phyloP scores from a whole-genome alignment of 192 early-diverging fungal genomes.

The Podochytrium sp. region DNA sequence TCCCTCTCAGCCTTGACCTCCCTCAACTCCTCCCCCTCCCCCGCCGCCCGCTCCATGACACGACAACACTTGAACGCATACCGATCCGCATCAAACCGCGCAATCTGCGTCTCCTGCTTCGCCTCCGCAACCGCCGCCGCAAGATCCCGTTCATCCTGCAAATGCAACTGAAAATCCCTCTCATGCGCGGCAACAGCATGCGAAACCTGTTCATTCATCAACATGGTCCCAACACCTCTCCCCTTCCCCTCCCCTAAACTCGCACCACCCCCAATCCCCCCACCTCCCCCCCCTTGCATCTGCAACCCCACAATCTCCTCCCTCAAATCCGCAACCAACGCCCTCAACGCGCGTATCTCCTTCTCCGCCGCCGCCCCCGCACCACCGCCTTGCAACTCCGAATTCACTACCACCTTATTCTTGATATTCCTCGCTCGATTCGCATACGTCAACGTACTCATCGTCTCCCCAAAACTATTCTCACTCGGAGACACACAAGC shows the following conservation, averaged over 20 bases:
- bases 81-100: slow-evolving; percentile 42
- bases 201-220: not conserved
- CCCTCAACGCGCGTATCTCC: slow-evolving; percentile 46
- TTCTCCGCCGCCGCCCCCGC: slow-evolving; percentile 33
- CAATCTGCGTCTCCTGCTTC: slow-evolving; percentile 10
- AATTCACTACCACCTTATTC: slow-evolving; percentile 84
- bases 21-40: slow-evolving; percentile 32
- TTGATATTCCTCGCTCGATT: slow-evolving; percentile 95
- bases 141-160: slow-evolving; percentile 44
- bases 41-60: slow-evolving; percentile 30
- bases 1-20: slow-evolving; percentile 35
- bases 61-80: slow-evolving; percentile 38
- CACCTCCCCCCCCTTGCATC: too few species aligned
- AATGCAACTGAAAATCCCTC: slow-evolving; percentile 36
- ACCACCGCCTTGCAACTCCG: slow-evolving; percentile 47
- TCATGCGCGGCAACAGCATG: slow-evolving; percentile 26
- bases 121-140: slow-evolving; percentile 24
- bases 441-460: slow-evolving; percentile 97
- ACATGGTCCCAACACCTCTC: not conserved
- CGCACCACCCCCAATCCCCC: not conserved
- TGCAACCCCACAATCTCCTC: slow-evolving; percentile 41
- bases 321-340: slow-evolving; percentile 45
- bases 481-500: slow-evolving; percentile 92
- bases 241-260: not conserved
- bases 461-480: slow-evolving; percentile 82